Evolutionary conservation across 2,329 filamentous ascomycete genomes (phyloP), one percentile per base, ranked within the genome.

Genomic region (Pseudodiploospora longispora): DNA sequence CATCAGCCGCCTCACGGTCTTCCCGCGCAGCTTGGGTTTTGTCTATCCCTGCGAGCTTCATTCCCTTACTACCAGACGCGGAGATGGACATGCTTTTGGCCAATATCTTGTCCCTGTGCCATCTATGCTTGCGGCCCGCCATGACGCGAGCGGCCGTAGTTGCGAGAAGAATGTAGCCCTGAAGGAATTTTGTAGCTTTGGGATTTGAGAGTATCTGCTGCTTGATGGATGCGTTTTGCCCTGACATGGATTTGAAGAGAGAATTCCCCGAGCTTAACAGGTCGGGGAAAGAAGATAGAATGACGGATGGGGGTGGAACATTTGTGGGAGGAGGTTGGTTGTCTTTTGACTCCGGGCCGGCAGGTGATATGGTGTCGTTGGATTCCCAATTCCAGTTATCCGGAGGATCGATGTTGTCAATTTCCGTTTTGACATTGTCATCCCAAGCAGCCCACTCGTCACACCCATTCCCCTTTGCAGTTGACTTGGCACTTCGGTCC

Each of bases 11-110:
- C 65, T 95, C 89, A 52, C 89, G 78, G 51, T 95, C 85, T 66
- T 96, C 91, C 46, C 87, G 84, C 27, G 78, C 73, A n/a, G 78
- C 73, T 62, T 96, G 89, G 4, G 81, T 77, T 64, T 85, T 91
- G 64, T 95, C 90, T 35, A 97, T 71, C 9, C 87, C 85, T 1
- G 84, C 79, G 19, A 97, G 76, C 65, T 96, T 97, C 91, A 97
- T 96, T 4, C 91, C 82, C 55, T 86, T 87, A 42, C 81, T 78
- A 3, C 82, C 83, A 3, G 82, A 77, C 10, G 81, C 80, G 1
- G 87, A 87, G 49, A 97, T 95, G 45, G 85, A 82, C 86, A 95
- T 95, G 57, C 83, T 83, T 62, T 95, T 88, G 2, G 86, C 79
- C 9, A 97, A 71, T 49, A 88, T 81, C 49, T 80, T 83, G 64